These are phyloP conservation scores for Antitrichia curtipendula DNA, from an alignment of 225 moss, liverwort and hornwort genomes.

Conservation along the genomic window DNA sequence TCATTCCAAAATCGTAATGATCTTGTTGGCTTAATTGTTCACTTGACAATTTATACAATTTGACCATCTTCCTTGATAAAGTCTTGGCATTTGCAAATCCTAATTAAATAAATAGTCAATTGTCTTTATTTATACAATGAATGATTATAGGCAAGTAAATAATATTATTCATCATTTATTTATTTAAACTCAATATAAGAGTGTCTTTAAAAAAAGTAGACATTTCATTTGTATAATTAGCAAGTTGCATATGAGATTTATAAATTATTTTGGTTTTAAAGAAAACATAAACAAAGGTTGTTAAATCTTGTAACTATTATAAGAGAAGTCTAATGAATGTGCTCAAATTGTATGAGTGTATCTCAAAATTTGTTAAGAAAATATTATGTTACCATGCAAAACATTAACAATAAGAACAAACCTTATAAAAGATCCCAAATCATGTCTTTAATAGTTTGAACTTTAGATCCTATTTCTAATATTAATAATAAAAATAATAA, in stretches of 20 bases:
- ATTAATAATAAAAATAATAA: no score
- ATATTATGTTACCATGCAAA: neutral
- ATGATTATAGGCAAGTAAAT: no score
- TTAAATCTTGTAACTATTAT: no score
- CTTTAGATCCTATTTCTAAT: no score
- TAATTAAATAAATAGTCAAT: neutral
- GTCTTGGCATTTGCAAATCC: slow-evolving; percentile 91
- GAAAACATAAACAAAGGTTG: neutral
- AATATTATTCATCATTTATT: neutral
- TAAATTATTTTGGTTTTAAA: neutral
- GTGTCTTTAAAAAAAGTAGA: neutral
- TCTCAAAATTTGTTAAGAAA: no score
- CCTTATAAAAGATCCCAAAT: neutral
- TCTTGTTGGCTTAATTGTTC: slow-evolving; percentile 94
- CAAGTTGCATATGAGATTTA: neutral
- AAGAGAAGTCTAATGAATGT: no score
- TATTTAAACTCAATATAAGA: no score
- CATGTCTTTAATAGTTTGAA: neutral
- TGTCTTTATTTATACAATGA: neutral
- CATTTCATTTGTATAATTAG: no score
- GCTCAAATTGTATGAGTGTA: no score
- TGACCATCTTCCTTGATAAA: slow-evolving; percentile 81
- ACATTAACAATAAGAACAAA: no score
- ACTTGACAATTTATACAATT: slow-evolving; percentile 84
- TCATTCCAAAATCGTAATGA: slow-evolving; percentile 94